phyloP scores from a whole-genome alignment of 208 protist species.

The Crithidia thermophila region DNA sequence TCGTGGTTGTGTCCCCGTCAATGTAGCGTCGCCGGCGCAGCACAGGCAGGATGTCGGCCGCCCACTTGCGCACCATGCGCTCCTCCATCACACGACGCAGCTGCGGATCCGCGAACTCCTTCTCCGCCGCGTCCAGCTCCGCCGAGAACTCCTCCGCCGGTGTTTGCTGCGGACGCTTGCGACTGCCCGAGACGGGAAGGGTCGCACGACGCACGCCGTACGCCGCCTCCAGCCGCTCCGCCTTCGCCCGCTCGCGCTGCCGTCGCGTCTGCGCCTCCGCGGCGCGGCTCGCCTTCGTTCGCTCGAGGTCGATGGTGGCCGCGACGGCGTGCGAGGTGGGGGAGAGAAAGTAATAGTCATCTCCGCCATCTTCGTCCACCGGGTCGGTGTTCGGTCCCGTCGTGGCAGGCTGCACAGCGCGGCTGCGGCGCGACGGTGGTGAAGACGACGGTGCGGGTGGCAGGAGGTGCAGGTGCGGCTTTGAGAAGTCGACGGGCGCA shows the following conservation, averaged over 20 bases:
- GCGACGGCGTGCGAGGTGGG: constrained; percentile 44
- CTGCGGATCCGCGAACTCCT: constrained; percentile 28
- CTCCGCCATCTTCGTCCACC: constrained; percentile 1
- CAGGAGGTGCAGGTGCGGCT: constrained; percentile 15
- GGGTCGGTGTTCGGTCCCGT: neutral
- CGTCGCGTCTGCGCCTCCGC: constrained; percentile 20
- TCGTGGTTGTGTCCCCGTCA: constrained; percentile 27
- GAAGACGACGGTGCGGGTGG: neutral
- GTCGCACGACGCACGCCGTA: neutral
- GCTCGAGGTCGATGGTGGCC: constrained; percentile 25
- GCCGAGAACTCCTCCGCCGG: constrained; percentile 7
- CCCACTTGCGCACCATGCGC: constrained; percentile 50
- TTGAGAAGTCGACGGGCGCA: constrained; percentile 34
- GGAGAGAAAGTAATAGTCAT: constrained; percentile 60
- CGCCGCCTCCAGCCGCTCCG: constrained; percentile 21
- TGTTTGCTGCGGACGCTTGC: constrained; percentile 14
- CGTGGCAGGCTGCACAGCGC: neutral
- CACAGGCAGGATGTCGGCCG: constrained; percentile 58
- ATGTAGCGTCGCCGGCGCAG: constrained; percentile 61
- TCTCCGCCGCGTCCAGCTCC: constrained; percentile 20
- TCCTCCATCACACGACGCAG: constrained; percentile 49
- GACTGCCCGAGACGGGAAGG: neutral
- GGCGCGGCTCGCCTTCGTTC: constrained; percentile 13
- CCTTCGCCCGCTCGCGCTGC: constrained; percentile 10
- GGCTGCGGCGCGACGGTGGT: neutral